Evolutionary conservation across 768 basidiomycete species (phyloP), one percentile per base, ranked within the genome.

Genomic region (Amanita thiersii): DNA sequence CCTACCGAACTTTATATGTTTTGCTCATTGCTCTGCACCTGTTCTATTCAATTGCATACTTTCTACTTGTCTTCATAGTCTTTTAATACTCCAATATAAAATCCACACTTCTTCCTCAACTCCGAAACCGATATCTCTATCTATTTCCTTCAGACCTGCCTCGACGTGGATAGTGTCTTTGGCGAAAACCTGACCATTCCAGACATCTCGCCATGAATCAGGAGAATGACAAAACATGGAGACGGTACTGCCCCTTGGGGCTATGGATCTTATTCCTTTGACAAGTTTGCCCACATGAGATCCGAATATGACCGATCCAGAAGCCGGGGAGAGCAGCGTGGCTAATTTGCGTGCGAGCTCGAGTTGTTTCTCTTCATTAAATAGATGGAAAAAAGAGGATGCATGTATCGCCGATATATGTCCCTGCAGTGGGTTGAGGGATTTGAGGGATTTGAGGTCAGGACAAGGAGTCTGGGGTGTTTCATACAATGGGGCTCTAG

Each of bases 361-460:
- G 15, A 53, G 43, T 38, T 65, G 64, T 11, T 52, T 40, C 6
- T 57, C 54, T 42, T 65, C 60, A 11, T 50, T 40, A 48, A 67
- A 67, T 8, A 65, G 49, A 34, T 67, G 62, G 47, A 67, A 65
- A 43, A 67, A 57, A 3, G 59, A 47, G 8, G 61, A 60, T 5
- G 58, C 51, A 43, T 64, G 62, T 37, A 81, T 72, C 9, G 61
- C 72, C 6, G 74, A 65, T 26, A 76, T 56, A 9, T 65, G 64
- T 3, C 72, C 69, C 23, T 50, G 64, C 11, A 64, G 52, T 2
- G 59, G 54, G 8, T 50, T 61, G 24, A 62, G 52, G 15, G 51
- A 53, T 1, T 37, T 52, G 14, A 61, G 28, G 19, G 37, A 40
- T 12, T 45, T 44, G 12, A 54, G 35, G 12, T 43, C 37, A 19